Evolutionary conservation across 805 yeast genomes (phyloP).

Genomic region (Candida incommunis): DNA sequence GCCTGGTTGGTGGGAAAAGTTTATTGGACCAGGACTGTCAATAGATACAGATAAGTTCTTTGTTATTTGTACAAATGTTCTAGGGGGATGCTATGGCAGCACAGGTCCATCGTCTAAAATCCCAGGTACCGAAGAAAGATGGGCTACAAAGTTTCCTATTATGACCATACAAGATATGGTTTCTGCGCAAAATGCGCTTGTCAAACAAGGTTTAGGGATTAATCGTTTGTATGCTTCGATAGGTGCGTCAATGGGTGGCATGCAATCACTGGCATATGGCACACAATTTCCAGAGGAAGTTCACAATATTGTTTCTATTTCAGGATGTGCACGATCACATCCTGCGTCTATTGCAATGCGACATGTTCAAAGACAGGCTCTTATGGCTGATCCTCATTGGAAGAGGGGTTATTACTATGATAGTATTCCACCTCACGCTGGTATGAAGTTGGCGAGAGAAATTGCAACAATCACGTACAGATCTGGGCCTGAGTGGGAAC

Average conservation of each 20-base stretch:
- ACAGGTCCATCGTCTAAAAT: conserved; percentile 81
- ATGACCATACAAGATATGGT: conserved; percentile 82
- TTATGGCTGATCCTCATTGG: conserved; percentile 95
- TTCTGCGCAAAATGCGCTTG: conserved; percentile 65
- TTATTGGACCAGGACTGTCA: conserved; percentile 69
- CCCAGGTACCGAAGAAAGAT: conserved; percentile 50
- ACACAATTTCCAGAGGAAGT: conserved; percentile 71
- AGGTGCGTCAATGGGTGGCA: conserved; percentile 98
- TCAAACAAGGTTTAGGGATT: conserved; percentile 49
- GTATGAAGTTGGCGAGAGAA: conserved; percentile 88
- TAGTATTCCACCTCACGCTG: conserved; percentile 75
- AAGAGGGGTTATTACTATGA: conserved; percentile 78
- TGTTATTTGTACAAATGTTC: conserved; percentile 77
- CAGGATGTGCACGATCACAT: conserved; percentile 89
- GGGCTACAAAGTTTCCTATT: conserved; percentile 82
- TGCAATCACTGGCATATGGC: conserved; percentile 86
- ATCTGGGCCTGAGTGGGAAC: conserved; percentile 96
- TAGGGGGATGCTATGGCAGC: conserved; percentile 92
- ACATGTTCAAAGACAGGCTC: conserved; percentile 81
- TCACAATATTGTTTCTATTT: conserved; percentile 58
- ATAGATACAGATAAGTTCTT: conserved; percentile 73
- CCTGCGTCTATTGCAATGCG: conserved; percentile 91
- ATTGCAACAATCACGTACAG: conserved; percentile 89
- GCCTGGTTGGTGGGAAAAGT: conserved; percentile 93
- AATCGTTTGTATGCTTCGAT: conserved; percentile 58